Evolutionary conservation across 345 rosid species (phyloP), one percentile per base, ranked within the genome.

Genomic region (Stellera chamaejasme): DNA sequence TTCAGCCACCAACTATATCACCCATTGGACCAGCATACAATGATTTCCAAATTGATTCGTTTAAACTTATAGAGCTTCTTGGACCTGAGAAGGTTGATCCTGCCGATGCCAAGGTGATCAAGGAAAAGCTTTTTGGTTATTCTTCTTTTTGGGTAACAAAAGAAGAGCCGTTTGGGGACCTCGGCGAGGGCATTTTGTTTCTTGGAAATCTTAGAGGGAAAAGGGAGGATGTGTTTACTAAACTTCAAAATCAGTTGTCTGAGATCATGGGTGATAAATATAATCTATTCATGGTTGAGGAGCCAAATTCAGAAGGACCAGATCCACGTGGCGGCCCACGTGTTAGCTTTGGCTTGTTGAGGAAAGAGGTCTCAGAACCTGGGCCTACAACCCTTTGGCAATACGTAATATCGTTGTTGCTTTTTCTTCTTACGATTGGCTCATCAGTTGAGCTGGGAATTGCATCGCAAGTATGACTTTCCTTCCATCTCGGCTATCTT

Each of bases 301-400:
- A 92, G 71, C 96, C 98, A 58, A 79, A 84, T 66, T 82, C 96
- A 10, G 96, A 92, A 70, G 93, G 72, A 69, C 80, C 90, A 19
- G 98, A 92, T 48, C 95, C 95, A 8, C 92, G 95, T 13, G 98
- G 98, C 1, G 98, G 96, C 32, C 87, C 90, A 12, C 92, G 96
- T 16, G 90, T 92, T 66, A 92, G 98, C 79, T 84, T 88, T 46
- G 93, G 93, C 71, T 71, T 92, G 82, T 78, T 88, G 62, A 74
- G 98, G 66, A 92, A 88, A 76, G 98, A 92, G 71, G 96, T 83
- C 15, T 92, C 96, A 2, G 96, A 92, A 71, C 98, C 98, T 14
- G 90, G 82, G 71, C 88, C 96, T 25, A 92, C 98, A 48, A 83
- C 98, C 39, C 93, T 92, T 27, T 92, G 98, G 96, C 98, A 92